phyloP scores from a whole-genome alignment of 2,329 filamentous ascomycete species.

The Alternaria triticimaculans region DNA sequence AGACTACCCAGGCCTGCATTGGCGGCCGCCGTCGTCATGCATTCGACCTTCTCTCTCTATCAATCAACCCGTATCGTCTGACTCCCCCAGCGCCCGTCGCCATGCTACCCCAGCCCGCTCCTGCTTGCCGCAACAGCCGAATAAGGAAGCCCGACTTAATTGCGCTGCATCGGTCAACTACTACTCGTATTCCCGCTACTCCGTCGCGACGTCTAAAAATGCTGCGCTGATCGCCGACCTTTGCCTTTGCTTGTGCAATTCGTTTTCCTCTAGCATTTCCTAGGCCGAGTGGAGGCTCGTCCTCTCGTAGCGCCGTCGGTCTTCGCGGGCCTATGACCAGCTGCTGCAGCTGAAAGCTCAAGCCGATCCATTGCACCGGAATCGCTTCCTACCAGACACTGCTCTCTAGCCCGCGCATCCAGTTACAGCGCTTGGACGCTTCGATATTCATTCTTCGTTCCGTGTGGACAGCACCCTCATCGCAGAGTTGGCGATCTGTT shows the following conservation, averaged over 20 bases:
- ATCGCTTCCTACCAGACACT: slow-evolving; percentile 18
- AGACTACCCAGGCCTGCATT: slow-evolving; percentile 34
- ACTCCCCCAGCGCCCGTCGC: slow-evolving; percentile 26
- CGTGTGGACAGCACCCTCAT: slow-evolving; percentile 24
- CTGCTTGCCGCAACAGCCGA: slow-evolving; percentile 47
- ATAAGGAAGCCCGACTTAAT: slow-evolving; percentile 38
- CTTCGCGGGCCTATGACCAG: slow-evolving; percentile 11
- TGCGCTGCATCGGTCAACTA: slow-evolving; percentile 28
- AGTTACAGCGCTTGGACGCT: slow-evolving; percentile 18
- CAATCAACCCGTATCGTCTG: slow-evolving; percentile 43
- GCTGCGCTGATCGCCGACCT: slow-evolving; percentile 33
- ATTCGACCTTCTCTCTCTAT: slow-evolving; percentile 38
- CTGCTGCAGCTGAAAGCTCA: slow-evolving; percentile 17
- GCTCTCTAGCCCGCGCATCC: slow-evolving; percentile 26
- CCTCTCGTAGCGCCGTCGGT: slow-evolving; percentile 16
- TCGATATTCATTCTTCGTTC: slow-evolving; percentile 11
- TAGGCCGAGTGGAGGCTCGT: slow-evolving; percentile 8
- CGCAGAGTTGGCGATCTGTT: slow-evolving; percentile 40
- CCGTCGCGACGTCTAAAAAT: slow-evolving; percentile 15
- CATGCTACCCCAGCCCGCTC: slow-evolving; percentile 23
- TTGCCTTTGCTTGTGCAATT: slow-evolving; percentile 22
- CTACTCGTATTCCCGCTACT: slow-evolving; percentile 30
- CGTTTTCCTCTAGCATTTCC: slow-evolving; percentile 26
- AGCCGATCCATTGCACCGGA: slow-evolving; percentile 33
- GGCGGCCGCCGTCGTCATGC: slow-evolving; percentile 47